Evolutionary conservation across 2,329 filamentous ascomycete genomes (phyloP), one percentile per base, ranked within the genome.

Genomic region (Alternaria brassicicola): DNA sequence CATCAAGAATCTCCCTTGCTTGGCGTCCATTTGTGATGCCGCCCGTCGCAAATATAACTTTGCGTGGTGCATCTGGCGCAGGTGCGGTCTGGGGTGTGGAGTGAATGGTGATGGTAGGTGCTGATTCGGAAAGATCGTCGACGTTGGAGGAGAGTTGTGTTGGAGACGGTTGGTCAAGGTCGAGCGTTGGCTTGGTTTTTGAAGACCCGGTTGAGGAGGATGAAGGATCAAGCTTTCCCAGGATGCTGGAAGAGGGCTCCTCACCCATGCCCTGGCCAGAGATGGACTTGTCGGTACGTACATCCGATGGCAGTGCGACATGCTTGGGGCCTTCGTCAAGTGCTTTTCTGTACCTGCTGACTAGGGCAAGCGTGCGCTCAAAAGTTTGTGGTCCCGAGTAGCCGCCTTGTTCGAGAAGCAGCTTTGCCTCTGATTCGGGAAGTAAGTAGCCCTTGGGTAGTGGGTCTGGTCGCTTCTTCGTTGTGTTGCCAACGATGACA

Each of bases 401-500:
- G 1, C 95, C 94, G 26, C 95, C 93, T 19, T 89, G 88, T 78
- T 97, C 92, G 56, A 84, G 82, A 30, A 97, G 77, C 2, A 88
- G 84, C 59, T 81, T 78, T 65, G 87, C 83, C 74, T 99, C 94
- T 63, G 85, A 82, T 2, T 81, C 70, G 0, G 88, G 85, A 25
- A 97, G 82, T 31, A 81, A 77, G 64, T 89, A 85, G 25, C 89
- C 88, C 23, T 84, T 79, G 0, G 93, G 89, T 1, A 94, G 75
- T 3, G 93, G 80, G 3, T 88, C 88, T 0, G 88, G 85, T 41
- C 95, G 85, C 64, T 89, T 86, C 79, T 95, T 96, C 3, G 95
- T 99, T 0, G 95, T 99, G 81, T 99, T 99, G 10, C 94, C 95
- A 4, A 99, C 94, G 62, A 99, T 97, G 33, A 99, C 88, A 26